Conservation (phyloP, 257 asterid genomes). For the Salvia hispanica region DNA sequence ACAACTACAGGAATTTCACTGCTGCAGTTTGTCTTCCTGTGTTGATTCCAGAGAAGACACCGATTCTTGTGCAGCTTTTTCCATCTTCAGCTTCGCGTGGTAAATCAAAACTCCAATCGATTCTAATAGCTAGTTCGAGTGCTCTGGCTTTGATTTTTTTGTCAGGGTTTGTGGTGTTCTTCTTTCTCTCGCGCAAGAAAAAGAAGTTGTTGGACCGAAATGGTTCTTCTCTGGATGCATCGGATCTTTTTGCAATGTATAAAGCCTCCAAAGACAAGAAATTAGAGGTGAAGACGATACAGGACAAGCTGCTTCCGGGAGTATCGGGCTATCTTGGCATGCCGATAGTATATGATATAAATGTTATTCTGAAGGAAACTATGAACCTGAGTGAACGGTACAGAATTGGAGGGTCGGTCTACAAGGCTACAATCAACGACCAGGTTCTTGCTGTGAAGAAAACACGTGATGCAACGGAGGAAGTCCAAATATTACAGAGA, state of each 20-base stretch:
- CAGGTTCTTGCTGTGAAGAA: slow-evolving; percentile 61
- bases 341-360: slow-evolving; percentile 51
- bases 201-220: slow-evolving; percentile 37
- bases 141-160: slow-evolving; percentile 37
- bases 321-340: slow-evolving; percentile 73
- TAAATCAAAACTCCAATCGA: slow-evolving; percentile 40
- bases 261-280: slow-evolving; percentile 36
- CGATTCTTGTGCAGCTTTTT: slow-evolving; percentile 42
- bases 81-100: slow-evolving; percentile 32
- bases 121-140: slow-evolving; percentile 37
- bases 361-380: slow-evolving; percentile 67
- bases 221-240: slow-evolving; percentile 38
- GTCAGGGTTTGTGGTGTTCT: slow-evolving; percentile 34
- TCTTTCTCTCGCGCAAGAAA: slow-evolving; percentile 37
- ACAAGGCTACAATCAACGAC: slow-evolving; percentile 50
- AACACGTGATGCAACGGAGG: slow-evolving; percentile 59
- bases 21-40: slow-evolving; percentile 63
- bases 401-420: slow-evolving; percentile 64
- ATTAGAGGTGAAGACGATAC: slow-evolving; percentile 37
- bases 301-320: slow-evolving; percentile 75
- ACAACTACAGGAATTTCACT: slow-evolving; percentile 58
- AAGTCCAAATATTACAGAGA: slow-evolving; percentile 61
- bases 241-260: slow-evolving; percentile 32
- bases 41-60: slow-evolving; percentile 51
- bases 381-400: slow-evolving; percentile 48